Percentiles rank a stretch among this genome's conserved stretches.
These are phyloP conservation scores for Dothiorella sarmentorum DNA, from an alignment of 2,329 filamentous ascomycete species.

Conservation along the genomic window DNA sequence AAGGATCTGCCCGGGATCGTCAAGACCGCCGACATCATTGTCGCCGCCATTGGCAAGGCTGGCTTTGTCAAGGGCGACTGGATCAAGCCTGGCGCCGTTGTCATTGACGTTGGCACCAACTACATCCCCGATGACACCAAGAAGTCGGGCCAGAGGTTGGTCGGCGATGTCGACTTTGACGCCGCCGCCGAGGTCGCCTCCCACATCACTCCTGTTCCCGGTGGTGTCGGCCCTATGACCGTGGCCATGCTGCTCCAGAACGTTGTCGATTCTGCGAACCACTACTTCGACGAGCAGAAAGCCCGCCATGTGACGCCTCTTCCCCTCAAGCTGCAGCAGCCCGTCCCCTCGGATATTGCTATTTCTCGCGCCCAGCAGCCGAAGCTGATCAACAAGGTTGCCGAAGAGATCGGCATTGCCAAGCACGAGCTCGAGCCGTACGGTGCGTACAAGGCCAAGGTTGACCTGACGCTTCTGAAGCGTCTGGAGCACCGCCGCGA, in stretches of 20 bases:
- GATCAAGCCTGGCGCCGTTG: conserved; percentile 90
- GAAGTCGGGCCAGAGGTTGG: conserved; percentile 88
- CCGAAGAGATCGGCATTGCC: conserved; percentile 81
- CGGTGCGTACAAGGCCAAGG: conserved; percentile 93
- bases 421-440: conserved; percentile 91
- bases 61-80: conserved; percentile 91
- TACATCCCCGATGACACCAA: conserved; percentile 84
- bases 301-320: conserved; percentile 74
- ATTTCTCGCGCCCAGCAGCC: conserved; percentile 85
- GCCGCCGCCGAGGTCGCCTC: conserved; percentile 82
- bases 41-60: conserved; percentile 86
- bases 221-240: conserved; percentile 97
- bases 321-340: conserved; percentile 72
- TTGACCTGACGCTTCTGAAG: conserved; percentile 77
- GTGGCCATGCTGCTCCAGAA: conserved; percentile 98
- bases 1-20: conserved; percentile 68
- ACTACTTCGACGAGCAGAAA: conserved; percentile 80
- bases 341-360: conserved; percentile 93
- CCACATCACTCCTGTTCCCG: conserved; percentile 91
- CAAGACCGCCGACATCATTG: conserved; percentile 81
- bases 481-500: conserved; percentile 82
- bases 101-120: conserved; percentile 97
- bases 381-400: conserved; percentile 84
- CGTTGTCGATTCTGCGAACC: conserved; percentile 79
- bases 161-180: conserved; percentile 92